Percentiles rank a stretch among this genome's conserved stretches.
Conservation (phyloP, 768 basidiomycete genomes). For the Crucibulum laeve region DNA sequence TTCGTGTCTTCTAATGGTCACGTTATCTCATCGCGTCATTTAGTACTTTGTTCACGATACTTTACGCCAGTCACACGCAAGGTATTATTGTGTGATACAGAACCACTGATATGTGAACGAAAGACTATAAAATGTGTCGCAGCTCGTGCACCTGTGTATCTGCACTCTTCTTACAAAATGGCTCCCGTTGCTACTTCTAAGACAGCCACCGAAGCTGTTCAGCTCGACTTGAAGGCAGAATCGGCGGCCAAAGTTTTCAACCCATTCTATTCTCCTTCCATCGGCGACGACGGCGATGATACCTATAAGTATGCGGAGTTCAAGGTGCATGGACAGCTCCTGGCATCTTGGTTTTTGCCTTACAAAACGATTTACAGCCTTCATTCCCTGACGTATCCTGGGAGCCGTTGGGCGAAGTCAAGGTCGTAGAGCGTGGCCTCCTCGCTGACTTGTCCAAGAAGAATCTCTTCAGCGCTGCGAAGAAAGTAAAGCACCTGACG, state of each 20-base stretch:
- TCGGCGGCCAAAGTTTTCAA: constrained; percentile 37
- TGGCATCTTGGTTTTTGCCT: neutral
- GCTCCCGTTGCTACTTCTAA: constrained; percentile 46
- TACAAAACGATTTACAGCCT: constrained; percentile 37
- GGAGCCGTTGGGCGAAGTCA: constrained; percentile 54
- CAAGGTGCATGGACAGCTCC: constrained; percentile 37
- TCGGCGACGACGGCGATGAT: constrained; percentile 44
- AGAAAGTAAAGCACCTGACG: constrained; percentile 64
- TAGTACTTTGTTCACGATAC: constrained; percentile 12
- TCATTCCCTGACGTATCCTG: constrained; percentile 59
- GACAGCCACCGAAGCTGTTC: constrained; percentile 8
- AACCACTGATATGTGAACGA: neutral
- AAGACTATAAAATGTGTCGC: neutral
- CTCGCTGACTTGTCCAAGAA: constrained; percentile 69
- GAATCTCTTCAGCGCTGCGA: constrained; percentile 57
- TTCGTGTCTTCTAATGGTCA: constrained; percentile 5
- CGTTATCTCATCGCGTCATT: constrained; percentile 11
- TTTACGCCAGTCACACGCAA: constrained; percentile 17
- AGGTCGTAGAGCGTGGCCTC: constrained; percentile 65
- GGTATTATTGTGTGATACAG: neutral
- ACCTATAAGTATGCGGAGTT: constrained; percentile 53
- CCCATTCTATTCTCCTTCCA: constrained; percentile 65
- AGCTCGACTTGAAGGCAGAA: constrained; percentile 10
- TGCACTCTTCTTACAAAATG: constrained; percentile 20
- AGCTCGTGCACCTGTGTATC: neutral